phyloP scores from a whole-genome alignment of 2,329 filamentous ascomycete species.

The Phyllosticta citrichinensis region DNA sequence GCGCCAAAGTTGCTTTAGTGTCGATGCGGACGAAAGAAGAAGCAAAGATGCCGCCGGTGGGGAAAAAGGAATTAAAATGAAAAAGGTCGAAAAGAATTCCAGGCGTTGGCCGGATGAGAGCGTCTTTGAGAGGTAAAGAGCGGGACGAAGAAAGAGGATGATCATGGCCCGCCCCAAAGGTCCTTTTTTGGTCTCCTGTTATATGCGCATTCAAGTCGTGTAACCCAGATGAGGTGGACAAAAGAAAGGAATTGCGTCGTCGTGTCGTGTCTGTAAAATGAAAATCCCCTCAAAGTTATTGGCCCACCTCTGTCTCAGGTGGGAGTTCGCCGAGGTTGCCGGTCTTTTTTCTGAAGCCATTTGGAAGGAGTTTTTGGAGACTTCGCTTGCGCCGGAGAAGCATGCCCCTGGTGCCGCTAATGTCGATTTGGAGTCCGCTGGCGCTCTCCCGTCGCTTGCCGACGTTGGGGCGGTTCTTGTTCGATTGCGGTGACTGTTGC shows the following conservation, averaged over 20 bases:
- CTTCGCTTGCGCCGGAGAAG: conserved; percentile 17
- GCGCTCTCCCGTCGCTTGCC: conserved; percentile 3
- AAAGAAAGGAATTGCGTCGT: background rate
- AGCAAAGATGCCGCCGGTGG: background rate
- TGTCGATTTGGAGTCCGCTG: conserved; percentile 16
- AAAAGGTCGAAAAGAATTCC: background rate
- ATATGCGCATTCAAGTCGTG: background rate
- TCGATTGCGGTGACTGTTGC: background rate
- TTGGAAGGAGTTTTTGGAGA: conserved; percentile 1
- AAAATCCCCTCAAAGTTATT: background rate
- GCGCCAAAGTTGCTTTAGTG: background rate
- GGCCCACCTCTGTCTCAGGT: background rate
- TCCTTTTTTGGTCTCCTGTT: background rate
- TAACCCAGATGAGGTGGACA: background rate
- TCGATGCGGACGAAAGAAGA: background rate
- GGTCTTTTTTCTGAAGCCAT: background rate
- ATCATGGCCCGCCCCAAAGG: background rate
- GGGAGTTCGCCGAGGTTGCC: background rate
- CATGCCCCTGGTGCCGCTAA: conserved; percentile 24
- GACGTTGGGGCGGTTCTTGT: conserved; percentile 4
- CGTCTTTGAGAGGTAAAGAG: background rate
- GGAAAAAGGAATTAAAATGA: background rate
- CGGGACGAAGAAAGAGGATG: background rate
- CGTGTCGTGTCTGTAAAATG: background rate
- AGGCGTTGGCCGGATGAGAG: background rate